phyloP scores from a whole-genome alignment of 495 filamentous ascomycete species.

The Filosporella fistucella region DNA sequence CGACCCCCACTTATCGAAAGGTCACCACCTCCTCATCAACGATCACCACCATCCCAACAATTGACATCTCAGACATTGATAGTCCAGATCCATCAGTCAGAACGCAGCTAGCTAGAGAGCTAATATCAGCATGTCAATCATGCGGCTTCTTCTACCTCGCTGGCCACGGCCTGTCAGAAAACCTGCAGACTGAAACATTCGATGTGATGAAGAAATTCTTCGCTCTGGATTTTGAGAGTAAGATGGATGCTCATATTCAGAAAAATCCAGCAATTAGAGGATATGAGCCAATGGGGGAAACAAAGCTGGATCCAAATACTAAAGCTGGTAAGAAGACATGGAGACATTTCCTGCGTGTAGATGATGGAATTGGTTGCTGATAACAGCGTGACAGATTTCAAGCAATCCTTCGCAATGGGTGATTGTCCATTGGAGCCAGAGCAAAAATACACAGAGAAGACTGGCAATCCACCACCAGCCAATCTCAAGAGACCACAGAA shows the following conservation, averaged over 20 bases:
- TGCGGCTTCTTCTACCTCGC: slow-evolving; percentile 2
- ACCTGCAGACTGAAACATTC: not conserved
- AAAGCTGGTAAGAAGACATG: not conserved
- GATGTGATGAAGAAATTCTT: slow-evolving; percentile 1
- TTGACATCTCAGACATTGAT: not conserved
- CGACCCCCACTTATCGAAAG: not conserved
- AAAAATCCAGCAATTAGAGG: not conserved
- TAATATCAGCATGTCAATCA: not conserved
- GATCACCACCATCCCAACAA: not conserved
- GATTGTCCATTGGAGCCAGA: slow-evolving; percentile 1
- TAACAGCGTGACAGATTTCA: slow-evolving; percentile 2
- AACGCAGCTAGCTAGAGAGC: not conserved
- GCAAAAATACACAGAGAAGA: not conserved
- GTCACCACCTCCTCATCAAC: not conserved
- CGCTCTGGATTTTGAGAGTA: not conserved
- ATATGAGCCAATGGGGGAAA: slow-evolving; percentile 1
- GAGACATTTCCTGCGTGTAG: not conserved
- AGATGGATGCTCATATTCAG: slow-evolving; percentile 2
- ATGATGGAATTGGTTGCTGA: not conserved
- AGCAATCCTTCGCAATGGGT: not conserved
- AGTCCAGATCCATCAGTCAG: not conserved
- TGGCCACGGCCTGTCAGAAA: not conserved
- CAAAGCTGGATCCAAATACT: not conserved
- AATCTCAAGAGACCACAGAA: not conserved
- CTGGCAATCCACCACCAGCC: not conserved